Evolutionary conservation across 2,329 filamentous ascomycete genomes (phyloP), one percentile per base, ranked within the genome.

Genomic region (Chalara sp.): DNA sequence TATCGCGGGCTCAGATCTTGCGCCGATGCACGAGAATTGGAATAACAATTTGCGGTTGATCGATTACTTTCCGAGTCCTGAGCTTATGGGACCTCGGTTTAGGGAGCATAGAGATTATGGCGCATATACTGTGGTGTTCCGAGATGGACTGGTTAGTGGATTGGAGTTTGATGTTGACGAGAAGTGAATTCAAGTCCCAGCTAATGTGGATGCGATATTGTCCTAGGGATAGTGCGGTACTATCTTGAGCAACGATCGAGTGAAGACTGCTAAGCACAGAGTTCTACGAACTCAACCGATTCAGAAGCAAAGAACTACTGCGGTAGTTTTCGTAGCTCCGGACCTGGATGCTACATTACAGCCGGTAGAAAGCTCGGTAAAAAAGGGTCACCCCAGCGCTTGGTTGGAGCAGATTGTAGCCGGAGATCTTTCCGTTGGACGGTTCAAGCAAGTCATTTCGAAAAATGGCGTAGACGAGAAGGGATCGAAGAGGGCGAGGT

Each of bases 41-140:
- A 54, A 54, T 50, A 54, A 52, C 31, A 54, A 54, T 47, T 40
- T 54, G 40, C 45, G 52, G 33, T 44, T 54, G 39, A 54, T 54
- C 32, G 52, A 49, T 39, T 54, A 54, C 45, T 54, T 53, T 42
- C 41, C 44, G 6, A 42, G 33, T 40, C 13, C 49, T 32, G 43
- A 48, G 12, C 40, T 37, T 40, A 46, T 39, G 35, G 45, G 49
- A 30, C 49, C 49, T 10, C 49, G 52, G 4, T 54, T 45, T 21
- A 46, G 52, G 21, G 50, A 54, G 29, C 52, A 52, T 32, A 49
- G 40, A 33, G 52, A 54, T 32, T 54, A 54, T 43, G 46, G 46
- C 10, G 52, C 50, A 11, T 52, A 46, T 42, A 52, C 49, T 31
- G 32, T 52, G 4, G 46, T 49, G 8, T 52, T 54, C 35, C 49